Conservation (phyloP, 495 filamentous ascomycete species). For the Daldinia bambusicola region DNA sequence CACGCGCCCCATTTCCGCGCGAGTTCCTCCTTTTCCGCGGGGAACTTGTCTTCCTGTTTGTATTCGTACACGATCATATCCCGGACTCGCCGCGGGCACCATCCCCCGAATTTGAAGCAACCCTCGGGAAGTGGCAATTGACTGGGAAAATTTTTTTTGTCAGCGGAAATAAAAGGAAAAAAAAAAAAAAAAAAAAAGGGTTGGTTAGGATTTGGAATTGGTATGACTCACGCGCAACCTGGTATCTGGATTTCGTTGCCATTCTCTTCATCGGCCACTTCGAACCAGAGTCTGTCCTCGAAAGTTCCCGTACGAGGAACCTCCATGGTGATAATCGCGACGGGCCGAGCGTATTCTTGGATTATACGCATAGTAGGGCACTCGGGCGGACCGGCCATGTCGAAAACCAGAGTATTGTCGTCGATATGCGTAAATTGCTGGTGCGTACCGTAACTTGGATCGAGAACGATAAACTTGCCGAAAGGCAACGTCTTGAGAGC, state of each 20-base stretch:
- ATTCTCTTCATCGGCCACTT: slow-evolving; percentile 23
- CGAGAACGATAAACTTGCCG: slow-evolving; percentile 23
- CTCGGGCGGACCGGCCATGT: slow-evolving; percentile 10
- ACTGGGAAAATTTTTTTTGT: too few species aligned
- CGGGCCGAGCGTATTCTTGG: slow-evolving; percentile 32
- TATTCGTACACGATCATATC: slow-evolving; percentile 39
- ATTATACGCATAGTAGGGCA: slow-evolving; percentile 30
- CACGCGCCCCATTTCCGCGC: slow-evolving; percentile 7
- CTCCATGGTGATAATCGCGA: slow-evolving; percentile 25
- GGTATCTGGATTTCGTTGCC: slow-evolving; percentile 28
- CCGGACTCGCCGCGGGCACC: slow-evolving; percentile 25
- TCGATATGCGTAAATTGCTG: slow-evolving; percentile 33
- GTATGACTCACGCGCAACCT: slow-evolving; percentile 28
- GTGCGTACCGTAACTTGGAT: slow-evolving; percentile 23
- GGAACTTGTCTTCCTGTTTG: slow-evolving; percentile 18
- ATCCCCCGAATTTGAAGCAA: not conserved
- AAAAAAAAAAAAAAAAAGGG: not conserved
- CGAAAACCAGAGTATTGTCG: slow-evolving; percentile 24
- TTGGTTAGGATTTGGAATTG: too few species aligned
- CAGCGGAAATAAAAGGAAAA: too few species aligned
- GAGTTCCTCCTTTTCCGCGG: slow-evolving; percentile 7
- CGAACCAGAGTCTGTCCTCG: slow-evolving; percentile 35
- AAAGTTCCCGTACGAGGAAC: slow-evolving; percentile 6
- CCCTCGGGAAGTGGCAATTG: slow-evolving; percentile 14
- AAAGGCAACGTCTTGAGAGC: slow-evolving; percentile 18